Evolutionary conservation across 2,329 filamentous ascomycete species (phyloP).

Genomic region (Alternaria burnsii): DNA sequence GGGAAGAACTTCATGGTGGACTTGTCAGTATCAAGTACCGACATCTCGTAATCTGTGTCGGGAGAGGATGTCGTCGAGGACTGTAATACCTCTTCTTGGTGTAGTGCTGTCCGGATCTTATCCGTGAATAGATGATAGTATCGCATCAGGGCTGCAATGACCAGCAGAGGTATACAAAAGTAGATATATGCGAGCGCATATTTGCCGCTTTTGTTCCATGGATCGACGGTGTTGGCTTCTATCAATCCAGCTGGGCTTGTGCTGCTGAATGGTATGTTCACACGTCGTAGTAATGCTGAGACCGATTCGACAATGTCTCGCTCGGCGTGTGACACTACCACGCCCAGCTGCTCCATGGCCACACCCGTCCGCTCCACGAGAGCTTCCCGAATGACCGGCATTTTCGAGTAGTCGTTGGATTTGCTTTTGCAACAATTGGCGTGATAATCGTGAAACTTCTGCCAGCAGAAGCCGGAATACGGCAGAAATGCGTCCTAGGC

Average conservation of each 20-base stretch:
- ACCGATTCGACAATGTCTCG: conserved; percentile 37
- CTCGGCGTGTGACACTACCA: conserved; percentile 39
- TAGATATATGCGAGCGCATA: conserved; percentile 90
- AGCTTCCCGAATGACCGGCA: conserved; percentile 47
- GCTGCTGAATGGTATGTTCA: conserved; percentile 65
- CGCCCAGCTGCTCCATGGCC: conserved; percentile 41
- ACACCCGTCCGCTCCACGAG: conserved; percentile 39
- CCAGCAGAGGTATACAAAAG: conserved; percentile 78
- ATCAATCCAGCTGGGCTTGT: conserved; percentile 64
- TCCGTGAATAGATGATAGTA: conserved; percentile 92
- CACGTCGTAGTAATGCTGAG: conserved; percentile 53
- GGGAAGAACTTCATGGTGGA: conserved; percentile 80
- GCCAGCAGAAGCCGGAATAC: conserved; percentile 47
- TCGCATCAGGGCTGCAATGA: conserved; percentile 72
- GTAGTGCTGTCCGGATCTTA: conserved; percentile 87
- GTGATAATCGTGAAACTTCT: conserved; percentile 38
- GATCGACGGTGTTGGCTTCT: conserved; percentile 70
- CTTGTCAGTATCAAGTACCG: conserved; percentile 66
- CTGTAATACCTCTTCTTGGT: conserved; percentile 81
- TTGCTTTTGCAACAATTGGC: conserved; percentile 19
- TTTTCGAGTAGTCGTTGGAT: conserved; percentile 30
- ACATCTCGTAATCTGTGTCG: conserved; percentile 68
- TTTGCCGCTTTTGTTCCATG: conserved; percentile 82
- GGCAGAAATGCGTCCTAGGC: conserved; percentile 28
- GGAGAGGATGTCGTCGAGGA: conserved; percentile 66